Percentiles rank a stretch among this genome's conserved stretches.
Conservation (phyloP, 768 basidiomycete genomes). For the Boletus rufocinnamomeus region DNA sequence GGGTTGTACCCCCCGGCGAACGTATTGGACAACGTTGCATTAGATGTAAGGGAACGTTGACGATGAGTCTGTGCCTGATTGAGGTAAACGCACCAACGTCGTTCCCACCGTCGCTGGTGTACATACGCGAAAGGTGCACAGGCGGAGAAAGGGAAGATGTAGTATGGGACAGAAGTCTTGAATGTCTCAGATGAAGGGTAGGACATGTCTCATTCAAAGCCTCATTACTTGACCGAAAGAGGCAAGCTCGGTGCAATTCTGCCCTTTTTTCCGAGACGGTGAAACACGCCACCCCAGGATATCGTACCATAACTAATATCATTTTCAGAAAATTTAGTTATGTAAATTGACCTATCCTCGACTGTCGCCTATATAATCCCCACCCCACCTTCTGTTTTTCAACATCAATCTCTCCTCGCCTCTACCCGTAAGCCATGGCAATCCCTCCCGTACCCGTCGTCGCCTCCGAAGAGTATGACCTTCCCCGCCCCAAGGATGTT, state of each 20-base stretch:
- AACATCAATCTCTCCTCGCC: not conserved
- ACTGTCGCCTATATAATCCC: slow-evolving; percentile 28
- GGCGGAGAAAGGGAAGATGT: not conserved
- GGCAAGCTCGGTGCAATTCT: not conserved
- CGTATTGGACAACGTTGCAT: not conserved
- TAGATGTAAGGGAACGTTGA: not conserved
- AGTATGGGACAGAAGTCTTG: not conserved
- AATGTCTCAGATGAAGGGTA: slow-evolving; percentile 6
- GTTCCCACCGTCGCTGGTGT: not conserved
- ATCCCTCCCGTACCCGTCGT: slow-evolving; percentile 18
- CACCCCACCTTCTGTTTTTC: not conserved
- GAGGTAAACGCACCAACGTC: not conserved
- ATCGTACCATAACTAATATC: slow-evolving; percentile 33
- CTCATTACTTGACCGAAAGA: not conserved
- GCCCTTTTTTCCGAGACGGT: slow-evolving; percentile 5
- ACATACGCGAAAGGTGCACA: too few species aligned
- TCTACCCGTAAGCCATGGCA: slow-evolving; percentile 22
- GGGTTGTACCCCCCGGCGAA: not conserved
- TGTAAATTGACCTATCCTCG: slow-evolving; percentile 21
- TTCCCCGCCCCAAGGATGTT: slow-evolving; percentile 82
- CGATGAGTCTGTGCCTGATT: not conserved
- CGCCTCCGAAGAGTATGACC: slow-evolving; percentile 16
- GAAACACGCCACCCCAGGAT: slow-evolving; percentile 31
- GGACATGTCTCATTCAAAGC: not conserved
- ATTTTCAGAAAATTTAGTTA: slow-evolving; percentile 28